Base-by-base conservation (phyloP, 768 basidiomycete species). In the Ramaria sp. region DNA sequence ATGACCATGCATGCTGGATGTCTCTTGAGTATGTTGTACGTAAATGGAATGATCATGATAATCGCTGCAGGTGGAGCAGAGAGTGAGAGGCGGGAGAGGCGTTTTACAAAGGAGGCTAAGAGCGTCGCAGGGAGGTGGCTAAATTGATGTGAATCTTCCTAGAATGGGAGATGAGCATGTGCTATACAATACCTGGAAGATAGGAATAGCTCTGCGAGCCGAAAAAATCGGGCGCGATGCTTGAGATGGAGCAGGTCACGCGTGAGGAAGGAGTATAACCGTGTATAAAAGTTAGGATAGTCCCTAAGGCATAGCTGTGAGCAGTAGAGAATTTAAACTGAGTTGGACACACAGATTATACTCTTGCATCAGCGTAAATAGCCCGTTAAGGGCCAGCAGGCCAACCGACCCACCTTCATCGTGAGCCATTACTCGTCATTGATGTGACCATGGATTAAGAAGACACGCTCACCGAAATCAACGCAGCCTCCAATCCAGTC, bases 101-200 rank as follows among this genome's bases (percentile, higher is more conserved):
- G 84, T 69, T 98, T 98, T 65, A 96, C 75, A 69, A 98, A 98
- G 0, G 95, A 92, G 7, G 95, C 95, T 22, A 98, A 78, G n/a
- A 98, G 78, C 1, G 86, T 81, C 0, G 90, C 82, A 2, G 96
- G 92, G 13, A 99, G 75, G 70, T 94, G 91, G 4, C 92, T 86
- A 64, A 12, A 37, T 3, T 37, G 60, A 73, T 43, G 51, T 17
- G 6, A 1, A 42, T 37, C 53, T 41, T 60, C 22, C 20, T 42
- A 17, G 15, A 12, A 30, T 31, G 45, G 24, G 27, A 52, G n/a
- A 37, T 50, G 20, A 57, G 19, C 49, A 22, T 17, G 34, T 33
- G 34, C 9, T 17, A 20, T 46, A 50, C 24, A 76, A 87, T 59
- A 96, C 92, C 91, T 88, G 2, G 95, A 97, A 57, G 86, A 82